These are phyloP conservation scores for Aspergillus hiratsukae DNA, from an alignment of 2,329 filamentous ascomycete species.

Conservation along the genomic window DNA sequence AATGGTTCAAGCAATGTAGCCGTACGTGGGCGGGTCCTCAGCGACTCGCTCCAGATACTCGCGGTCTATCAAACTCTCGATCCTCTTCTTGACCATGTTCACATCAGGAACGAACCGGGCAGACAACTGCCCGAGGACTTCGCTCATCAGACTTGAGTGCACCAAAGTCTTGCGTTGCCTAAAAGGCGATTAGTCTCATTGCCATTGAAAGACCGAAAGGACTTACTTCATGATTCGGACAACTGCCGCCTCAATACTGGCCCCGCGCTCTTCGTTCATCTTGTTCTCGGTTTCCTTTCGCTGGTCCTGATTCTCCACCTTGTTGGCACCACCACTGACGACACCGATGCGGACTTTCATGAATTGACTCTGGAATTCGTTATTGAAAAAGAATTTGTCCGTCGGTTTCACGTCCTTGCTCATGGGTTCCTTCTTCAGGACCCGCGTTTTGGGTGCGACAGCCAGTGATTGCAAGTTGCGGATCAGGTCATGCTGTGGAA, in stretches of 20 bases:
- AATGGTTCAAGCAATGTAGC: conserved; percentile 38
- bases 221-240: conserved; percentile 52
- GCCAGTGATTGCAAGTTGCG: conserved; percentile 77
- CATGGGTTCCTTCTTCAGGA: conserved; percentile 75
- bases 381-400: conserved; percentile 79
- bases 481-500: conserved; percentile 67
- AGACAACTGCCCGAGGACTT: conserved; percentile 47
- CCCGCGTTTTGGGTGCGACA: conserved; percentile 74
- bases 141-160: conserved; percentile 48
- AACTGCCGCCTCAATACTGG: conserved; percentile 49
- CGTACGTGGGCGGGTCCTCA: conserved; percentile 43
- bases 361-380: conserved; percentile 73
- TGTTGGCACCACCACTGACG: conserved; percentile 69
- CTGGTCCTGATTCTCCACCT: conserved; percentile 70
- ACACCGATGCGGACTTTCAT: conserved; percentile 87
- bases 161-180: conserved; percentile 47
- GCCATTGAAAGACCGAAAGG: not conserved
- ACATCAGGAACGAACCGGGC: conserved; percentile 49
- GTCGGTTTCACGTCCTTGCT: conserved; percentile 70
- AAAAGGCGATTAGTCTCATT: conserved; percentile 5
- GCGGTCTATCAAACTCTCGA: conserved; percentile 51
- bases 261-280: conserved; percentile 47
- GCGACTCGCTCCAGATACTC: conserved; percentile 47
- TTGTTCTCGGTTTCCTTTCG: conserved; percentile 48
- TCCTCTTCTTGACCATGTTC: conserved; percentile 50